These are phyloP conservation scores for Colletotrichum chrysophilum DNA, from an alignment of 2,329 filamentous ascomycete genomes.

Conservation along the genomic window DNA sequence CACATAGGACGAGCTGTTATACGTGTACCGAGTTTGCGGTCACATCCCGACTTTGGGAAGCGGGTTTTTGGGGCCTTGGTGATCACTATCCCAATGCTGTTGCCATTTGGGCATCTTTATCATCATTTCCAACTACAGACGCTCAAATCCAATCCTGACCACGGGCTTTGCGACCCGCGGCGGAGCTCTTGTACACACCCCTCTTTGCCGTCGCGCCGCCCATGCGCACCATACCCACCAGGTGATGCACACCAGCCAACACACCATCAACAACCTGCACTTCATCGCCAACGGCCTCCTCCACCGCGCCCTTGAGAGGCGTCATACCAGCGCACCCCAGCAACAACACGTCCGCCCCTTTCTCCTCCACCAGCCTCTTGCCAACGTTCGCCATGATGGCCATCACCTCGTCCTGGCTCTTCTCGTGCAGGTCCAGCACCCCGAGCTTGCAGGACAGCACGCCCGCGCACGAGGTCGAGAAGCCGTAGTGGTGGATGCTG, in stretches of 20 bases:
- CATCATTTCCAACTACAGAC: not conserved
- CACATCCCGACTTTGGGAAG: too few relatives aligned
- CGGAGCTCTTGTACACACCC: constrained; percentile 8
- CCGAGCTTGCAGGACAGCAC: constrained; percentile 5
- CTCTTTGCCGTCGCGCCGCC: constrained; percentile 6
- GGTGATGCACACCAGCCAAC: constrained; percentile 7
- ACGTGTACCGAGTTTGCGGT: not conserved
- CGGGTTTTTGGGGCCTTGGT: too few relatives aligned
- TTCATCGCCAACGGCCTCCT: constrained; percentile 2
- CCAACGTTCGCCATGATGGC: constrained; percentile 8
- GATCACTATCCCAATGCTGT: not conserved
- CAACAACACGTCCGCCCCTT: constrained; percentile 4
- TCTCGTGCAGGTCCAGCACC: constrained; percentile 14
- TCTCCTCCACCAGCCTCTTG: not conserved
- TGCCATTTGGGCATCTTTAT: not conserved
- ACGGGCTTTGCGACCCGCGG: constrained; percentile 6
- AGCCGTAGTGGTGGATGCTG: constrained; percentile 19
- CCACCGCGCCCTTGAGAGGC: constrained; percentile 8
- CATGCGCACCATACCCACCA: constrained; percentile 9
- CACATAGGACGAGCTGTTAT: not conserved
- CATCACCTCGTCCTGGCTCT: constrained; percentile 14
- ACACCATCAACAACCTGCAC: constrained; percentile 13
- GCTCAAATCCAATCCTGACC: constrained; percentile 12
- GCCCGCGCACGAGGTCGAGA: constrained; percentile 4
- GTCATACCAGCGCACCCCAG: constrained; percentile 14